These are phyloP conservation scores for Apiospora sp. DNA, from an alignment of 2,329 filamentous ascomycete species.

Conservation along the genomic window DNA sequence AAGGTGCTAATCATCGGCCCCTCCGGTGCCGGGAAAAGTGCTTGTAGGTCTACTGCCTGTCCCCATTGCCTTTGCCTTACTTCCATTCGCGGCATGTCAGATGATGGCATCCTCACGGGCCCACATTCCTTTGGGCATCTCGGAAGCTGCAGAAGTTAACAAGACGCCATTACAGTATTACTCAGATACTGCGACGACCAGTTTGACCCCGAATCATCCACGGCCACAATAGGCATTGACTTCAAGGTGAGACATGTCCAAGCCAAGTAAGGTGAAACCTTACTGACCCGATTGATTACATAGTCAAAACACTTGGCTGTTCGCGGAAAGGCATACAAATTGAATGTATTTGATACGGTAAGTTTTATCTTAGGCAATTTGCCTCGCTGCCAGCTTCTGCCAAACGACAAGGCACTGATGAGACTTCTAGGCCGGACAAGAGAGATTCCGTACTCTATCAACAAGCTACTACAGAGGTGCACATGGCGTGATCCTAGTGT, in stretches of 20 bases:
- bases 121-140: neutral
- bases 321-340: slow-evolving; percentile 57
- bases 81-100: neutral
- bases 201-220: slow-evolving; percentile 62
- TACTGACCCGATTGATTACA: slow-evolving; percentile 5
- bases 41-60: slow-evolving; percentile 49
- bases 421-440: slow-evolving; percentile 50
- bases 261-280: neutral
- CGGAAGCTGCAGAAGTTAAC: slow-evolving; percentile 17
- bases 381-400: neutral
- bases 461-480: slow-evolving; percentile 60
- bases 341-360: slow-evolving; percentile 62
- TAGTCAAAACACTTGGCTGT: slow-evolving; percentile 62
- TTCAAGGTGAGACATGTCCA: slow-evolving; percentile 53
- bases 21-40: slow-evolving; percentile 63
- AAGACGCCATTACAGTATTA: slow-evolving; percentile 48
- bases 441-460: slow-evolving; percentile 58
- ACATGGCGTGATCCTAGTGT: slow-evolving; percentile 58
- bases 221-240: slow-evolving; percentile 65
- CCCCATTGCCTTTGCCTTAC: neutral
- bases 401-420: neutral
- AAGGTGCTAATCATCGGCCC: slow-evolving; percentile 65
- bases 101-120: slow-evolving; percentile 9
- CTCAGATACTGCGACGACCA: slow-evolving; percentile 65
- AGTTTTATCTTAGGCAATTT: slow-evolving; percentile 30